Base-by-base conservation (phyloP, 2,329 filamentous ascomycete species). In the Metarhizium brunneum region DNA sequence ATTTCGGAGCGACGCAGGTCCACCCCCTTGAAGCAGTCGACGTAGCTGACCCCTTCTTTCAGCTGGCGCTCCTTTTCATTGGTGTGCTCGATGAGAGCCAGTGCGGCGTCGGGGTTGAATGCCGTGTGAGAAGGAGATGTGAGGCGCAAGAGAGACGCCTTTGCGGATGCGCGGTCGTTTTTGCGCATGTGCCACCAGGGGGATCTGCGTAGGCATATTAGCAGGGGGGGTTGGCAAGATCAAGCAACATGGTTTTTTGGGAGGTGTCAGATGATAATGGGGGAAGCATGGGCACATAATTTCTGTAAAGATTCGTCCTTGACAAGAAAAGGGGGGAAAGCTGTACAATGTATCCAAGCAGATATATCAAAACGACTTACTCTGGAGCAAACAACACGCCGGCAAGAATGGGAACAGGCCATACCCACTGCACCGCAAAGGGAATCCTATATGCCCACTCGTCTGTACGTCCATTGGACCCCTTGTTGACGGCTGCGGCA, bases 51-150 rank as follows among this genome's bases (percentile, higher is more conserved):
- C 1, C 78, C 77, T 7, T 68, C 68, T 7, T 71, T 72, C 48
- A 72, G 58, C 25, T 67, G 61, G 60, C 73, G 73, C 60, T 80
- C 77, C 55, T 76, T 64, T 63, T 76, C 71, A 58, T 81, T 76
- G 6, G 79, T 82, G 58, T 81, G 73, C 40, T 75, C 71, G 62
- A 82, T 80, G 75, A 82, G 74, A 16, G 78, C 75, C 11, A 83
- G 65, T 0, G 73, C 74, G 57, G 77, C 71, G 56, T 80, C 74
- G 4, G 67, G 65, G 58, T 78, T 73, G 59, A 77, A 76, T 32
- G 61, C 59, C 25, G 69, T 63, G 55, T 71, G 66, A 57, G 69
- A 67, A 36, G 60, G 63, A 4, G 68, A 72, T 0, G 73, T 75
- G 2, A 79, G 68, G 16, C 75, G 68, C 30, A 72, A 57, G 0